phyloP scores from a whole-genome alignment of 805 yeast genomes.

The Candida maesae region DNA sequence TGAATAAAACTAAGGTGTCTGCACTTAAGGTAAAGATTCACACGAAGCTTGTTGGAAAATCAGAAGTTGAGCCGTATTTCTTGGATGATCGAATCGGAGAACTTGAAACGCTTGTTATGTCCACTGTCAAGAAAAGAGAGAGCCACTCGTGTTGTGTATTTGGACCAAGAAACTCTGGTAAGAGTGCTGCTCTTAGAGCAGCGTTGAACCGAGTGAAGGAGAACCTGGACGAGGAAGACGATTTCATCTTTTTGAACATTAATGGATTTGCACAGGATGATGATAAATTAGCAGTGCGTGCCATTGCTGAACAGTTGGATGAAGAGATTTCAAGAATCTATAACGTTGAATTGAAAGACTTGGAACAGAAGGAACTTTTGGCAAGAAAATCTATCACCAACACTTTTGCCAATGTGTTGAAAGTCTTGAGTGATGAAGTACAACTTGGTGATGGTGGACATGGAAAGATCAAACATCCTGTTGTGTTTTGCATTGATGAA shows the following conservation, averaged over 20 bases:
- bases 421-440: conserved; percentile 42
- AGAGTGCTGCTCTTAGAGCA: conserved; percentile 56
- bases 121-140: conserved; percentile 62
- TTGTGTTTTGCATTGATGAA: conserved; percentile 80
- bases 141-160: conserved; percentile 78
- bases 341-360: conserved; percentile 22
- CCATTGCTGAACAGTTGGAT: conserved; percentile 83
- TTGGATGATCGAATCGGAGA: conserved; percentile 41
- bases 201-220: conserved; percentile 38
- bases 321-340: conserved; percentile 33
- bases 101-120: conserved; percentile 53
- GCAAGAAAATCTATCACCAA: conserved; percentile 53
- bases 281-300: conserved; percentile 76
- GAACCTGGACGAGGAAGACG: conserved; percentile 37
- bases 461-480: conserved; percentile 36
- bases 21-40: conserved; percentile 4
- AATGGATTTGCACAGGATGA: conserved; percentile 71
- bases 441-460: conserved; percentile 4
- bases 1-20: neutral
- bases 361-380: conserved; percentile 31
- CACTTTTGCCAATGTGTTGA: conserved; percentile 56
- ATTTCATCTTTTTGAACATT: conserved; percentile 59
- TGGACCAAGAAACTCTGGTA: conserved; percentile 81
- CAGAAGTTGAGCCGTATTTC: conserved; percentile 28
- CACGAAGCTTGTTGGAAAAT: conserved; percentile 10